Evolutionary conservation across 768 basidiomycete species (phyloP).

Genomic region (Russula abietina): DNA sequence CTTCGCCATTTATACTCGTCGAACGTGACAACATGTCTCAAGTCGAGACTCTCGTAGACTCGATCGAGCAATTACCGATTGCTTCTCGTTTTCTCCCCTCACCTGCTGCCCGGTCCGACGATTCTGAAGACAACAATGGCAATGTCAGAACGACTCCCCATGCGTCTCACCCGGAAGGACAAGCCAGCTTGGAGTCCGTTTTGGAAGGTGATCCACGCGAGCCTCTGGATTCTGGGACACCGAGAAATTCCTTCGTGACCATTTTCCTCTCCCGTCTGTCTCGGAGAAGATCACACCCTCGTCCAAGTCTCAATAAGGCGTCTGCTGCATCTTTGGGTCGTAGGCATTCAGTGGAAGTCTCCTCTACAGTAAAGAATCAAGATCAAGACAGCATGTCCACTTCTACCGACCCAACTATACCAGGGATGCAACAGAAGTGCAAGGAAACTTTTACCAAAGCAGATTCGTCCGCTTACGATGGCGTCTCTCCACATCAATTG

Average conservation of each 20-base stretch:
- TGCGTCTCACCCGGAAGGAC: conserved; percentile 32
- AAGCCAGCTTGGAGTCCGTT: conserved; percentile 26
- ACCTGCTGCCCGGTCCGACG: conserved; percentile 41
- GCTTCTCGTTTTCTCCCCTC: conserved; percentile 89
- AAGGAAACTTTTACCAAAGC: conserved; percentile 53
- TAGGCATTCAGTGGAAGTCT: conserved; percentile 50
- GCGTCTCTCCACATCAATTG: conserved; percentile 68
- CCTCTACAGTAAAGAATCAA: conserved; percentile 36
- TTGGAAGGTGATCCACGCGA: conserved; percentile 68
- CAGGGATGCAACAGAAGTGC: conserved; percentile 56
- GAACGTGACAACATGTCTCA: conserved; percentile 66
- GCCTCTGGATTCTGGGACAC: conserved; percentile 51
- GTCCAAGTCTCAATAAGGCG: conserved; percentile 43
- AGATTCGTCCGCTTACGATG: conserved; percentile 40
- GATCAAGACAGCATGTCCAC: conserved; percentile 38
- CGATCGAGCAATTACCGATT: conserved; percentile 73
- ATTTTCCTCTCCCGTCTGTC: conserved; percentile 78
- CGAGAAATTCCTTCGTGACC: conserved; percentile 49
- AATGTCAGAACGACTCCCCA: conserved; percentile 41
- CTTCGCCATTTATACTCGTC: conserved; percentile 51
- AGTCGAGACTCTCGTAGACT: conserved; percentile 65
- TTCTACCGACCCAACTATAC: conserved; percentile 28
- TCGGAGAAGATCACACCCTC: conserved; percentile 61
- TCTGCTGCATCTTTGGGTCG: conserved; percentile 74
- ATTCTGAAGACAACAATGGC: conserved; percentile 55